These are phyloP conservation scores for Metschnikowia continentalis DNA, from an alignment of 805 yeast genomes.

Conservation along the genomic window DNA sequence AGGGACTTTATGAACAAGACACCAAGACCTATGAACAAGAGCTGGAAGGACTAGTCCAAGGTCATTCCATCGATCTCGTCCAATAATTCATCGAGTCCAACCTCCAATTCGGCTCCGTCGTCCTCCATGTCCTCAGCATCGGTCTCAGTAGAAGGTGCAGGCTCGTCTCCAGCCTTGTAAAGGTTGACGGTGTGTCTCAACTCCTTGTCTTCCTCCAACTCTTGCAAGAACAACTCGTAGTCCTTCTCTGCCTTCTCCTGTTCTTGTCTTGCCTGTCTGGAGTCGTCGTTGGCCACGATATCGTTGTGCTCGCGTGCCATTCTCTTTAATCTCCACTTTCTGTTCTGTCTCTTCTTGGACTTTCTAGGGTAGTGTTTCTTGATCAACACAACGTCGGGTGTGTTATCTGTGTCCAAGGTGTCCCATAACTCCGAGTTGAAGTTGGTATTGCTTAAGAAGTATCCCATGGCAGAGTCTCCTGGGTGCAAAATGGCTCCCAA, in stretches of 20 bases:
- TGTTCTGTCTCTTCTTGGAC: slow-evolving; percentile 67
- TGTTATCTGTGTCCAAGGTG: slow-evolving; percentile 50
- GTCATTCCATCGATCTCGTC: slow-evolving; percentile 95
- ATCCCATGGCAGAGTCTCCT: slow-evolving; percentile 94
- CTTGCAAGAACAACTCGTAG: slow-evolving; percentile 93
- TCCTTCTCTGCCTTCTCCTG: slow-evolving; percentile 90
- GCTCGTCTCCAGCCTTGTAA: slow-evolving; percentile 58
- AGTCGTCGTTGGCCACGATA: slow-evolving; percentile 65
- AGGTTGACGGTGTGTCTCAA: slow-evolving; percentile 85
- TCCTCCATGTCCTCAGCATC: slow-evolving; percentile 47
- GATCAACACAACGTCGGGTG: slow-evolving; percentile 83
- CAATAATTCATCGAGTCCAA: slow-evolving; percentile 85
- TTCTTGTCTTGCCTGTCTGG: slow-evolving; percentile 79
- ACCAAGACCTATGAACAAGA: background rate
- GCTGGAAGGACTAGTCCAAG: slow-evolving; percentile 46
- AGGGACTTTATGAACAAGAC: background rate
- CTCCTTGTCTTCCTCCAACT: slow-evolving; percentile 94
- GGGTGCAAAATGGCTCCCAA: slow-evolving; percentile 93
- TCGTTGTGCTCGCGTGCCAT: slow-evolving; percentile 96
- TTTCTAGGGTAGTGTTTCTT: slow-evolving; percentile 86
- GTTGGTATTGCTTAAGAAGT: slow-evolving; percentile 78
- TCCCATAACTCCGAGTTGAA: slow-evolving; percentile 88
- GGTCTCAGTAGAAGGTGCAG: slow-evolving; percentile 25
- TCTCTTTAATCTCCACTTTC: slow-evolving; percentile 90
- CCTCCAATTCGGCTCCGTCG: slow-evolving; percentile 82